Conservation (phyloP, 176 grass and related monocot species). For the Calamus simplicifolius region DNA sequence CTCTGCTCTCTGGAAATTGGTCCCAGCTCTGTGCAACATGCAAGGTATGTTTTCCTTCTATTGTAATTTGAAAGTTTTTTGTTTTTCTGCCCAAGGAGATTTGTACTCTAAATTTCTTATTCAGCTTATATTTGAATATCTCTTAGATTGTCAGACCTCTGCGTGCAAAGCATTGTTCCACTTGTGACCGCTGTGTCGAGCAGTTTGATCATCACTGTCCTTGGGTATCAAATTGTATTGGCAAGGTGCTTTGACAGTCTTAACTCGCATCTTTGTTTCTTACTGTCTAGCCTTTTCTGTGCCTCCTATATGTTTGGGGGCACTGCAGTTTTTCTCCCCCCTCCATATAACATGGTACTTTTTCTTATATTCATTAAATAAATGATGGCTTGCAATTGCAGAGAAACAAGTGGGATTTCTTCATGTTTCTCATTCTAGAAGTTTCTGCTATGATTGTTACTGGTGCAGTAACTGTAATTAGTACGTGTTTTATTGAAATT, state of each 20-base stretch:
- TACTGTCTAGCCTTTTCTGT: too few relatives aligned
- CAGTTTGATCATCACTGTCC: slow-evolving; percentile 99
- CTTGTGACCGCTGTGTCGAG: slow-evolving; percentile 98
- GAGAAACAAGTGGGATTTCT: slow-evolving; percentile 99
- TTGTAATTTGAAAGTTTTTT: too few relatives aligned
- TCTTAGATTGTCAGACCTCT: slow-evolving; percentile 88
- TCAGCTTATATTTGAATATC: slow-evolving; percentile 20
- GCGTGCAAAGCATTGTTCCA: slow-evolving; percentile 93
- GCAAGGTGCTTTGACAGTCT: slow-evolving; percentile 46
- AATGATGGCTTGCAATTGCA: slow-evolving; percentile 55
- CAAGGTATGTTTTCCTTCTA: slow-evolving; percentile 51
- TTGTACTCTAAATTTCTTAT: too few relatives aligned
- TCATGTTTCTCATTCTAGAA: slow-evolving; percentile 97
- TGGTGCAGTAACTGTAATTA: slow-evolving; percentile 65
- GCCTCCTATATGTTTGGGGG: too few relatives aligned
- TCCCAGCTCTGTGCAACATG: slow-evolving; percentile 96
- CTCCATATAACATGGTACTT: too few relatives aligned
- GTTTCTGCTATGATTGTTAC: slow-evolving; percentile 95
- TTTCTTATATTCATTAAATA: slow-evolving; percentile 15
- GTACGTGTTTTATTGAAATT: slow-evolving; percentile 34
- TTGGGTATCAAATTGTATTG: slow-evolving; percentile 99
- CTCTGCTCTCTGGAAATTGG: slow-evolving; percentile 88
- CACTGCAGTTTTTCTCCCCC: too few relatives aligned
- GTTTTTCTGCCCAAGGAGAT: too few relatives aligned
- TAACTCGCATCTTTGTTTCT: background rate